Evolutionary conservation across 306 rosid genomes (phyloP).

Genomic region (Abrus precatorius): DNA sequence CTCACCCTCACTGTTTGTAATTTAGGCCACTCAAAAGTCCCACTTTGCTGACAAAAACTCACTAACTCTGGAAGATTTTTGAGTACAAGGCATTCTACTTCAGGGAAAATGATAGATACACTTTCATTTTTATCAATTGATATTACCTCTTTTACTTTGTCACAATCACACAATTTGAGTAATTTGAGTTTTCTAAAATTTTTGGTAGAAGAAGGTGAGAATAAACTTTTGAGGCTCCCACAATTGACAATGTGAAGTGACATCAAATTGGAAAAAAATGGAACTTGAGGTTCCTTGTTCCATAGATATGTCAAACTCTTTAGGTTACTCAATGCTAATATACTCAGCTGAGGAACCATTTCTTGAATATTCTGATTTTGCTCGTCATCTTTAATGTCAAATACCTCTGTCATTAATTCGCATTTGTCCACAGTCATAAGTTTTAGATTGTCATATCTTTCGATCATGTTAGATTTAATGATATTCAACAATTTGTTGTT

Average conservation of each 20-base stretch:
- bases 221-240: background rate
- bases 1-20: background rate
- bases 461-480: background rate
- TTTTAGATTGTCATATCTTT: background rate
- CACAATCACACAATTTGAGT: slow-evolving; percentile 1
- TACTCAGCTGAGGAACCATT: background rate
- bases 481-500: background rate
- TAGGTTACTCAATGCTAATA: background rate
- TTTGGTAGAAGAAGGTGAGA: background rate
- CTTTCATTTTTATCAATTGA: background rate
- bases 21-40: background rate
- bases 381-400: background rate
- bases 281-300: slow-evolving; percentile 31
- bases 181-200: slow-evolving; percentile 6
- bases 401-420: background rate
- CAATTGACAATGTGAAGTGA: slow-evolving; percentile 10
- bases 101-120: background rate
- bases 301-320: background rate
- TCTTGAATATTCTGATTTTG: background rate
- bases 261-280: background rate
- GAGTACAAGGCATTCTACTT: slow-evolving; percentile 12
- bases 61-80: background rate
- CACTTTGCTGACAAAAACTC: background rate
- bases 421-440: background rate
- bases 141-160: background rate